Base-by-base conservation (phyloP, 306 rosid species). In the Quercus bicolor region DNA sequence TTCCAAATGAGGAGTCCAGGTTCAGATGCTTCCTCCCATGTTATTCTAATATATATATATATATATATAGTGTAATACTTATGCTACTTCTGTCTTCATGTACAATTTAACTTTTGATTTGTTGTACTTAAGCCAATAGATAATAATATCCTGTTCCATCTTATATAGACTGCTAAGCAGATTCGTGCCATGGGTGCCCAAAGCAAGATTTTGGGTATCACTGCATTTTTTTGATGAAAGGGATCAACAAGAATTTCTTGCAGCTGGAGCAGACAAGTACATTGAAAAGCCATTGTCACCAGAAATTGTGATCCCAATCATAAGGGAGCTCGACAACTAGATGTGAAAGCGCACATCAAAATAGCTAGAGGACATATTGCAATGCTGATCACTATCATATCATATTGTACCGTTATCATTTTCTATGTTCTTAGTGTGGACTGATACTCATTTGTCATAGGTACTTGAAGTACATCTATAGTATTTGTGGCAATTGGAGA, bases 231-330 rank as follows among this genome's bases (percentile, higher is more conserved):
- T 5, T 13, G 9, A 7, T 43, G 80, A 74, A 26, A 31, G 5
- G 10, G 72, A 75, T 62, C 18, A 19, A 23, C 21, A 29, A 37
- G 78, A 68, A 1, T 83, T 83, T 65, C 40, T 83, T 4, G 65
- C 37, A 13, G 86, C 80, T 4, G 86, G 86, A 7, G 78, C 73
- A 3, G 75, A 75, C 59, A 28, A 40, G 6, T 78, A 37, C 66
- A 26, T 70, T 13, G 65, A 84, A 56, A 84, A 71, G 75, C 81
- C 84, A 34, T 10, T 84, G 15, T 4, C 16, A 70, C 78, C 84
- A 2, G 28, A 61, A 19, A 55, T 18, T 56, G 64, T 79, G 45
- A 37, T 75, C 68, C 87, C 78, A 1, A 62, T 84, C 59, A 78
- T 79, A 61, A 62, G 18, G 9, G 73, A 79, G 28, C 72, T 83